Evolutionary conservation across 352 stramenopile species (phyloP).

Genomic region (Phytophthora pisi): DNA sequence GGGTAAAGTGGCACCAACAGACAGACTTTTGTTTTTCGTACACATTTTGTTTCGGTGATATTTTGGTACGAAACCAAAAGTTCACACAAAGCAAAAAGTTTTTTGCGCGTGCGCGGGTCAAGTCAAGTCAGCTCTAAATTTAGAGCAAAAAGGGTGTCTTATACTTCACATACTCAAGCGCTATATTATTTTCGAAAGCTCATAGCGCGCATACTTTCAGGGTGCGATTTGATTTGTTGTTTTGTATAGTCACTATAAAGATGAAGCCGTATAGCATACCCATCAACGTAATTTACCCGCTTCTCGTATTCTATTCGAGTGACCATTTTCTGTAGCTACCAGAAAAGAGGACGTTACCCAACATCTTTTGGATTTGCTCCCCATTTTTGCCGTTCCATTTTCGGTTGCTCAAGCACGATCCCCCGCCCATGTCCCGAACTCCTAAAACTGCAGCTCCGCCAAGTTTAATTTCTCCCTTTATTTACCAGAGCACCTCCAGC

Average conservation of each 20-base stretch:
- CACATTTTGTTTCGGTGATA: not conserved
- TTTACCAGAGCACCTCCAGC: too few relatives aligned
- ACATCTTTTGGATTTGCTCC: not conserved
- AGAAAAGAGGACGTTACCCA: not conserved
- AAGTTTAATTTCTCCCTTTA: too few relatives aligned
- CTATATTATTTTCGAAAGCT: not conserved
- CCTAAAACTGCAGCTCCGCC: too few relatives aligned
- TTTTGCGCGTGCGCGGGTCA: not conserved
- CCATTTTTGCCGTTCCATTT: constrained; percentile 2
- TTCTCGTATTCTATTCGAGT: not conserved
- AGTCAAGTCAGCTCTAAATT: not conserved
- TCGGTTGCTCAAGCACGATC: constrained; percentile 5
- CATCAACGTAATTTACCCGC: not conserved
- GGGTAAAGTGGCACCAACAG: not conserved
- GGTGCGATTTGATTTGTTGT: not conserved
- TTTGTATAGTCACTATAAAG: not conserved
- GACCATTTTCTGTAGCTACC: not conserved
- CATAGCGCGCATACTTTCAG: too few relatives aligned
- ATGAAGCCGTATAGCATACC: not conserved
- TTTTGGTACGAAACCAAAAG: not conserved
- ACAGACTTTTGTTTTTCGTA: not conserved
- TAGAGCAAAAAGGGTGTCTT: not conserved
- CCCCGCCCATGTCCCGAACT: too few relatives aligned
- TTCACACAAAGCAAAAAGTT: not conserved
- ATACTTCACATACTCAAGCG: not conserved